A percentile compares a stretch with the other conserved stretches of the same genome.
Evolutionary conservation across 2,329 filamentous ascomycete species (phyloP).

Genomic region (Penicillium sp.): DNA sequence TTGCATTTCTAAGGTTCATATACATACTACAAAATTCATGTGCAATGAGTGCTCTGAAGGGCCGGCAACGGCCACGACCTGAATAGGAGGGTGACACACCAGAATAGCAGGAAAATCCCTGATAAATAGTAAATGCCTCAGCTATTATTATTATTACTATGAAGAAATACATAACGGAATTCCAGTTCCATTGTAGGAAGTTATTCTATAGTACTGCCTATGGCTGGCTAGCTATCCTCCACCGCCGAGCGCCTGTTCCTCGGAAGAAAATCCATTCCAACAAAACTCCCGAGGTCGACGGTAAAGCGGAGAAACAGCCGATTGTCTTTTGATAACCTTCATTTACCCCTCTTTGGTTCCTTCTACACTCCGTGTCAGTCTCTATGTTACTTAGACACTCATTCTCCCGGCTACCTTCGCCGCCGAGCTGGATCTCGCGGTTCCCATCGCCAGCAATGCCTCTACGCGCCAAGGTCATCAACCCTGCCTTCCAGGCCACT

Average conservation of each 20-base stretch:
- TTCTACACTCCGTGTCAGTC: slow-evolving; percentile 24
- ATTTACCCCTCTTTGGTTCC: slow-evolving; percentile 11
- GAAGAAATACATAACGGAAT: neutral
- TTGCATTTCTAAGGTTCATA: too few species aligned
- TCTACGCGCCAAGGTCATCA: slow-evolving; percentile 71
- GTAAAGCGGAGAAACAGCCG: slow-evolving; percentile 29
- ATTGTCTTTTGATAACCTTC: slow-evolving; percentile 19
- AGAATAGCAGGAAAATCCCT: neutral
- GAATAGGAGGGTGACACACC: neutral
- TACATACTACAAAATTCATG: too few species aligned
- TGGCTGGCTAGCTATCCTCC: slow-evolving; percentile 3
- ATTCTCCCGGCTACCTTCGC: slow-evolving; percentile 38
- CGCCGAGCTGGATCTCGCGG: slow-evolving; percentile 50
- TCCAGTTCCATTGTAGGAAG: neutral
- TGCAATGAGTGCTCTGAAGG: too few species aligned
- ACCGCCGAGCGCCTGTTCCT: slow-evolving; percentile 20
- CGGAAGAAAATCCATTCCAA: slow-evolving; percentile 27
- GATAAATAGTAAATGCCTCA: neutral
- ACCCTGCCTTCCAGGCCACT: slow-evolving; percentile 55
- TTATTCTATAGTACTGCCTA: neutral
- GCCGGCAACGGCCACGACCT: too few species aligned
- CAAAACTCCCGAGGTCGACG: slow-evolving; percentile 30
- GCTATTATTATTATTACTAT: neutral
- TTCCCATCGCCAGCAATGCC: slow-evolving; percentile 63
- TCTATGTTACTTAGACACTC: slow-evolving; percentile 47